Evolutionary conservation across 495 filamentous ascomycete species (phyloP), one percentile per base, ranked within the genome.

Genomic region (Penicillium atrosanguineum): DNA sequence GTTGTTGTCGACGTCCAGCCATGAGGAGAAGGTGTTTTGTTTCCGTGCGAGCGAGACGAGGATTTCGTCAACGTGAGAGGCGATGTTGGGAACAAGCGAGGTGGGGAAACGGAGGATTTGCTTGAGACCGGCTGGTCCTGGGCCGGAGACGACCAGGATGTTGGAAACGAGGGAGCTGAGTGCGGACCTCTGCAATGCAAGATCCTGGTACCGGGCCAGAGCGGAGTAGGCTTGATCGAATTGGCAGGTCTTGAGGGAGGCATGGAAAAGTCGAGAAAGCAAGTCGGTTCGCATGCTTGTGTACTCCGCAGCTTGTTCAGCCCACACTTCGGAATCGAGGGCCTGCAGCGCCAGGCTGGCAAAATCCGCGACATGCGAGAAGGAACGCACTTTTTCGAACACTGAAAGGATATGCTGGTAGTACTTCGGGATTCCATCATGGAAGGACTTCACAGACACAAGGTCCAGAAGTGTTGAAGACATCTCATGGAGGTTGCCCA

Each of bases 151-250:
- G 48, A 87, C 75, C 47, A 87, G 80, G 75, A 96, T 86, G 50
- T 79, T 79, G 47, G 83, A 82, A 52, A 95, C 73, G 12, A 97
- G 83, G 41, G 84, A 80, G 36, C 88, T 73, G 47, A 82, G 82
- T 5, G 85, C 78, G 39, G 74, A 73, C 55, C 66, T 78, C 64
- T 89, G 84, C 47, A 93, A 68, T 6, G 87, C 80, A 38, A 73
- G 68, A 59, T 94, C 83, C 18, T 82, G 81, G 69, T 91, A 86
- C 37, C 83, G 77, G 15, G 83, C 78, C 28, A 97, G 75, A 0
- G 90, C 88, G 3, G 86, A 83, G 67, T 92, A 93, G 0, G 94
- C 94, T 36, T 89, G 78, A 44, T 90, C 85, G 58, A 89, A 96
- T 47, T 87, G 82, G 25, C 82, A 87, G 36, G 83, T 90, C 55